Evolutionary conservation across 2,329 filamentous ascomycete genomes (phyloP).

Genomic region (Intubia oerlemansii): DNA sequence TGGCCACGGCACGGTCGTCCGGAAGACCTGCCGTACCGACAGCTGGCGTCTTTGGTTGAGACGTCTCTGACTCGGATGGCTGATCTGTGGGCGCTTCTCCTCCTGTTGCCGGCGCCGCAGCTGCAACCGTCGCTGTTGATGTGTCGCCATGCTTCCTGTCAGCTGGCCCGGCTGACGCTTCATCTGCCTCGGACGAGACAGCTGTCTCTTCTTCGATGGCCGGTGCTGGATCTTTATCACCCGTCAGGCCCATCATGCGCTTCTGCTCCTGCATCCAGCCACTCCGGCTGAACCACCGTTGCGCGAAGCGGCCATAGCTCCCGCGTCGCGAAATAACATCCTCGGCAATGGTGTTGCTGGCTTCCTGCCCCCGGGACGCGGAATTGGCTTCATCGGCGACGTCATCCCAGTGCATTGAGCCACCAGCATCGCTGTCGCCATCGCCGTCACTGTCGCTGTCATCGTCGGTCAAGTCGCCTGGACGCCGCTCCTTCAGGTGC

Average conservation of each 20-base stretch:
- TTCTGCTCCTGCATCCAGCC: slow-evolving; percentile 59
- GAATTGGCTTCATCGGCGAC: neutral
- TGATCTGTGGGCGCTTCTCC: too few species aligned
- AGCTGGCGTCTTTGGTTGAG: too few species aligned
- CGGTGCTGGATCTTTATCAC: too few species aligned
- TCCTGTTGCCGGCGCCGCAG: too few species aligned
- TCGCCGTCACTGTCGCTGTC: slow-evolving; percentile 26
- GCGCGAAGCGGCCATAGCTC: slow-evolving; percentile 72
- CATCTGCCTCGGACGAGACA: too few species aligned
- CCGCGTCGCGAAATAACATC: slow-evolving; percentile 73
- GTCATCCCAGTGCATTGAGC: slow-evolving; percentile 5
- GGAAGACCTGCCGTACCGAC: neutral
- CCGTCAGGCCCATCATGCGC: slow-evolving; percentile 47
- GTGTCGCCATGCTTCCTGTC: too few species aligned
- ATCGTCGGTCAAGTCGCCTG: slow-evolving; percentile 13
- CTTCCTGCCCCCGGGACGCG: neutral
- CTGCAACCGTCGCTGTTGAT: too few species aligned
- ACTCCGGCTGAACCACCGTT: slow-evolving; percentile 74
- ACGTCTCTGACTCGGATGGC: too few species aligned
- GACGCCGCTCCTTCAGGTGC: slow-evolving; percentile 16
- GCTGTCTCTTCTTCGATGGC: too few species aligned
- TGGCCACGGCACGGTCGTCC: slow-evolving; percentile 19
- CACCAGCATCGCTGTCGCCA: slow-evolving; percentile 2
- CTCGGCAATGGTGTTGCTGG: slow-evolving; percentile 49
- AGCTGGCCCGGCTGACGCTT: too few species aligned